Base-by-base conservation (phyloP, 169 alveolate genomes). In the Theileria sp. region DNA sequence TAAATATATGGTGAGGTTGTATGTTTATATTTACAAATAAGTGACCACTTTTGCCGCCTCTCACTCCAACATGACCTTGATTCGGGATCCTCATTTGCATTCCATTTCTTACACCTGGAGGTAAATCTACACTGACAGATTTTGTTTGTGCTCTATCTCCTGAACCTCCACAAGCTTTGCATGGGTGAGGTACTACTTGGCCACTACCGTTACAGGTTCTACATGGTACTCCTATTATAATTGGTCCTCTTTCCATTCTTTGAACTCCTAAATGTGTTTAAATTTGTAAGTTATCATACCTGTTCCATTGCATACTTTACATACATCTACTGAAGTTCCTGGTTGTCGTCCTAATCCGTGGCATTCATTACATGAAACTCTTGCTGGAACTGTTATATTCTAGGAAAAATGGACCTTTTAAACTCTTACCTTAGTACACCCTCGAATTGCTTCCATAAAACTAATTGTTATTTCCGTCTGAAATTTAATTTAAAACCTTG, bases 31-130 rank as follows among this genome's bases (percentile, higher is more conserved):
- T 92, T 36, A 94, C 94, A 74, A 93, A 92, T 51, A 94, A 75
- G 81, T 94, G 96, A 3, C 97, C 97, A 23, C 85, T 80, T 72
- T 90, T 94, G 23, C 97, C 97, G 12, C 96, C 96, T 32, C 95
- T 82, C 67, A 75, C 75, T 10, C 94, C 95, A 65, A 81, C 92
- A 77, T 94, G 95, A 13, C 97, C 97, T 73, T 93, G 94, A 62
- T 90, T 91, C 8, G 94, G 95, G 9, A 94, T 79, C 30, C 93
- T 85, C 93, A 94, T 84, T 79, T 92, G 94, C 95, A 87, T 92
- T 21, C 97, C 97, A 36, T 84, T 86, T 51, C 93, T 88, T 19
- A 92, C 95, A 19, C 95, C 95, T 3, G 93, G 88, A 8, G 95
- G 95, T 17, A 92, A 75, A 73, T 88, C 95, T 50, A 92, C 61